A percentile compares a stretch with the other conserved stretches of the same genome.
Evolutionary conservation across 495 filamentous ascomycete genomes (phyloP).

Genomic region (Aspergillus heteromorphus): DNA sequence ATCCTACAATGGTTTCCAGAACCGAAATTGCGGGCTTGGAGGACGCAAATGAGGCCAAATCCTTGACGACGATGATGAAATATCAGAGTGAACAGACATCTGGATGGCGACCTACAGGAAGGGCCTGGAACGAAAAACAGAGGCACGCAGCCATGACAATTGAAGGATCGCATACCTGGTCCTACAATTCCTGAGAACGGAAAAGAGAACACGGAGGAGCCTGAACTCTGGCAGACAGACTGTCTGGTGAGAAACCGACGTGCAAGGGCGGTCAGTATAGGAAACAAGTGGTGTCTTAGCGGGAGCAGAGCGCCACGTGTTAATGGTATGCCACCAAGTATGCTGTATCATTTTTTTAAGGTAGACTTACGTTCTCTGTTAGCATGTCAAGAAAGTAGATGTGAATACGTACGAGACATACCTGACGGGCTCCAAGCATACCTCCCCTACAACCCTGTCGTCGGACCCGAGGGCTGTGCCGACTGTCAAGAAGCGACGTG

Average conservation of each 20-base stretch:
- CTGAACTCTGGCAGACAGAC: conserved; percentile 31
- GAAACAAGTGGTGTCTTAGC: conserved; percentile 30
- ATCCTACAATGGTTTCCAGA: no score
- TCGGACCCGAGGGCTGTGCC: conserved; percentile 30
- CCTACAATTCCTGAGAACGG: conserved; percentile 27
- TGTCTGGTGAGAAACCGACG: conserved; percentile 28
- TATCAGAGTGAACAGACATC: background rate
- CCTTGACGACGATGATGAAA: conserved; percentile 11
- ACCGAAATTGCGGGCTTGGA: background rate
- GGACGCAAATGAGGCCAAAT: no score
- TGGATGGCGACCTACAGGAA: background rate
- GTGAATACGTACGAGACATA: conserved; percentile 35
- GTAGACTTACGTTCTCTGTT: background rate
- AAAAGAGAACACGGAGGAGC: conserved; percentile 32
- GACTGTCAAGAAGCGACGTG: conserved; percentile 30
- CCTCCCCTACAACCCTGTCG: conserved; percentile 29
- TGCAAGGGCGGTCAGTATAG: conserved; percentile 23
- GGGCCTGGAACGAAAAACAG: conserved; percentile 20
- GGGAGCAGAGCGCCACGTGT: conserved; percentile 35
- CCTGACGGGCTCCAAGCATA: conserved; percentile 33
- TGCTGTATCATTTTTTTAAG: background rate
- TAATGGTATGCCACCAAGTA: conserved; percentile 35
- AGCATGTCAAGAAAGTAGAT: conserved; percentile 33
- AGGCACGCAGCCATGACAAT: conserved; percentile 32
- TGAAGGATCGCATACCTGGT: conserved; percentile 31